phyloP scores from a whole-genome alignment of 179 eudicot genomes.

The Camellia oleifera region DNA sequence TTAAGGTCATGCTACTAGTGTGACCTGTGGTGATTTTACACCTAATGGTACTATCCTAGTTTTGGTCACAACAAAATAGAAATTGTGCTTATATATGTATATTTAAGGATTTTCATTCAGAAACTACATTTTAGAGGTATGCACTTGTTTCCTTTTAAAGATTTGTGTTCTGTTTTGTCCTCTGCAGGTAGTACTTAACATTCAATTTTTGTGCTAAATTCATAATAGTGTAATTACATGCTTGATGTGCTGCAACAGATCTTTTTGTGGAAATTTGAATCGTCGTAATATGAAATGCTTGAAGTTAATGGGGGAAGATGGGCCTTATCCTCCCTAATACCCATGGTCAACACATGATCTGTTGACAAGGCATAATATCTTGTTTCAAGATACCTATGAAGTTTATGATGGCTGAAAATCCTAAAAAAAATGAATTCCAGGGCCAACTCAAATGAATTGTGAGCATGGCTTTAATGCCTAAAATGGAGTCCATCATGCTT shows the following conservation, averaged over 20 bases:
- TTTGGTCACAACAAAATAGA: not conserved
- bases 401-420: not conserved
- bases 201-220: not conserved
- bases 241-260: not conserved
- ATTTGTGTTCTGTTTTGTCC: not conserved
- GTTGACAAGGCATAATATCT: too few relatives aligned
- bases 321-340: too few relatives aligned
- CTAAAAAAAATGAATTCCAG: not conserved
- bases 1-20: constrained; percentile 65
- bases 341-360: too few relatives aligned
- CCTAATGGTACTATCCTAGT: constrained; percentile 61
- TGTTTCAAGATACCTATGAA: too few relatives aligned
- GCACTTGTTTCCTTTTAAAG: not conserved
- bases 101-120: not conserved
- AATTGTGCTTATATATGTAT: not conserved
- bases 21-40: constrained; percentile 92
- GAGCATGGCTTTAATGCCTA: not conserved
- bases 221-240: not conserved
- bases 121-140: constrained; percentile 42
- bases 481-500: not conserved
- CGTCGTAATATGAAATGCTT: not conserved
- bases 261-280: not conserved
- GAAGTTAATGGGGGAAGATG: not conserved
- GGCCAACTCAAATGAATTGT: not conserved
- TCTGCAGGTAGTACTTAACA: not conserved